phyloP scores from a whole-genome alignment of 2,329 filamentous ascomycete genomes.

The Venturia oleaginea region DNA sequence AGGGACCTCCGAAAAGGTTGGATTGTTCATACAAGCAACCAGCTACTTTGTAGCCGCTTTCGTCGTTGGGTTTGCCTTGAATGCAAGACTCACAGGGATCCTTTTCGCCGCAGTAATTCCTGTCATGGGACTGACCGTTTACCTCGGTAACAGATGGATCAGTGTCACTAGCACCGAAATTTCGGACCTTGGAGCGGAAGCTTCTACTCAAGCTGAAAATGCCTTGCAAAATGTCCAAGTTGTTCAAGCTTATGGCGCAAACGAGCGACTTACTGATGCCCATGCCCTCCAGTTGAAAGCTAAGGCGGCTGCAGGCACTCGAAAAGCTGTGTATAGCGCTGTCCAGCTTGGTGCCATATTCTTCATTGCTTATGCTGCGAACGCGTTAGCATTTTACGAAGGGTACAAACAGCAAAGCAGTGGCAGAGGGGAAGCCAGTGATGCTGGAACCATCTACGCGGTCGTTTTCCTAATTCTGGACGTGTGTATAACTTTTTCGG shows the following conservation, averaged over 20 bases:
- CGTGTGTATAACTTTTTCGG: slow-evolving; percentile 17
- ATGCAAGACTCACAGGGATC: slow-evolving; percentile 38
- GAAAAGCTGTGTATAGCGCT: slow-evolving; percentile 49
- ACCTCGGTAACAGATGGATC: background rate
- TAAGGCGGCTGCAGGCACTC: slow-evolving; percentile 43
- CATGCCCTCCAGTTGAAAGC: slow-evolving; percentile 48
- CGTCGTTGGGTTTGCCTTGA: slow-evolving; percentile 39
- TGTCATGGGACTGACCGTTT: slow-evolving; percentile 21
- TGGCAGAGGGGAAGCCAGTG: slow-evolving; percentile 23
- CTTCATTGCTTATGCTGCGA: slow-evolving; percentile 59
- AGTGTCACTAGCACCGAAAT: slow-evolving; percentile 19
- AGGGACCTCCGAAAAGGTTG: slow-evolving; percentile 64
- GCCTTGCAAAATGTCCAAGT: slow-evolving; percentile 47
- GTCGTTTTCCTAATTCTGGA: slow-evolving; percentile 49
- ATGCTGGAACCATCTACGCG: slow-evolving; percentile 43
- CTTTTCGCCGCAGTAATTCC: slow-evolving; percentile 40
- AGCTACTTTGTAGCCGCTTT: slow-evolving; percentile 62
- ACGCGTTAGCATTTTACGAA: slow-evolving; percentile 60
- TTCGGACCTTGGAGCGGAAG: slow-evolving; percentile 38
- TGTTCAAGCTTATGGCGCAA: slow-evolving; percentile 56
- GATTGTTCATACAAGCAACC: slow-evolving; percentile 51
- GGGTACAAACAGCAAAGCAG: slow-evolving; percentile 50
- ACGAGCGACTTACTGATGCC: slow-evolving; percentile 45
- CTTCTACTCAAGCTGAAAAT: slow-evolving; percentile 55
- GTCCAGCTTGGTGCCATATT: slow-evolving; percentile 53